A percentile compares a stretch with the other conserved stretches of the same genome.
Evolutionary conservation across 2,329 filamentous ascomycete genomes (phyloP).

Genomic region (Verticillium zaregamsianum): DNA sequence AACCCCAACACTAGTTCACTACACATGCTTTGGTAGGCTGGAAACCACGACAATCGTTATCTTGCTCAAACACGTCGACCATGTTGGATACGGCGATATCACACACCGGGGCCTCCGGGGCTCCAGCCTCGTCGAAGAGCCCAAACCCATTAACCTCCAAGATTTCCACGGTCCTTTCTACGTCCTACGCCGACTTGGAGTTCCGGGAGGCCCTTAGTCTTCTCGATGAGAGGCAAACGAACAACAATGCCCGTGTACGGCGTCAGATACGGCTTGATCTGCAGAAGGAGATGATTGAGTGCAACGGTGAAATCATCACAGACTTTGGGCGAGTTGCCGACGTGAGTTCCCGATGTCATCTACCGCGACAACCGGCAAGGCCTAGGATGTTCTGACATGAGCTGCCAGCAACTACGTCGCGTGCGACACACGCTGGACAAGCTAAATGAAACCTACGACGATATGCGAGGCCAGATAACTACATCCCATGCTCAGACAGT

Average conservation of each 20-base stretch:
- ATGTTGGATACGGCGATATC: background rate
- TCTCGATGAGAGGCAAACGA: slow-evolving; percentile 66
- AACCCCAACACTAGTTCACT: background rate
- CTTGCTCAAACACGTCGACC: background rate
- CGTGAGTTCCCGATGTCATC: slow-evolving; percentile 41
- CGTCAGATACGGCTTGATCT: slow-evolving; percentile 76
- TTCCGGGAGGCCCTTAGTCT: slow-evolving; percentile 81
- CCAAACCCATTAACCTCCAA: slow-evolving; percentile 72
- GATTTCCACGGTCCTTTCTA: slow-evolving; percentile 79
- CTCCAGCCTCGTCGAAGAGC: slow-evolving; percentile 29
- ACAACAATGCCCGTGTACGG: slow-evolving; percentile 74
- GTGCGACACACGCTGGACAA: slow-evolving; percentile 76
- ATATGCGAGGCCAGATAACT: slow-evolving; percentile 74
- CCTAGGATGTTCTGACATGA: background rate
- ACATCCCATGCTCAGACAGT: slow-evolving; percentile 71
- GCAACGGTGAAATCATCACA: slow-evolving; percentile 82
- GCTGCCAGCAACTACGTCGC: slow-evolving; percentile 70
- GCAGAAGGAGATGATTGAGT: slow-evolving; percentile 88
- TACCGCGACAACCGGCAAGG: too few relatives aligned
- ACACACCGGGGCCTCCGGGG: slow-evolving; percentile 13
- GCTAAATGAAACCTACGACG: slow-evolving; percentile 74
- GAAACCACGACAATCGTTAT: background rate
- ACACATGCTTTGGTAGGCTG: background rate
- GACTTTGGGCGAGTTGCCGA: slow-evolving; percentile 89
- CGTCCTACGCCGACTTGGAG: slow-evolving; percentile 88